phyloP scores from a whole-genome alignment of 2,329 filamentous ascomycete species.

The Epichloe uncinata region DNA sequence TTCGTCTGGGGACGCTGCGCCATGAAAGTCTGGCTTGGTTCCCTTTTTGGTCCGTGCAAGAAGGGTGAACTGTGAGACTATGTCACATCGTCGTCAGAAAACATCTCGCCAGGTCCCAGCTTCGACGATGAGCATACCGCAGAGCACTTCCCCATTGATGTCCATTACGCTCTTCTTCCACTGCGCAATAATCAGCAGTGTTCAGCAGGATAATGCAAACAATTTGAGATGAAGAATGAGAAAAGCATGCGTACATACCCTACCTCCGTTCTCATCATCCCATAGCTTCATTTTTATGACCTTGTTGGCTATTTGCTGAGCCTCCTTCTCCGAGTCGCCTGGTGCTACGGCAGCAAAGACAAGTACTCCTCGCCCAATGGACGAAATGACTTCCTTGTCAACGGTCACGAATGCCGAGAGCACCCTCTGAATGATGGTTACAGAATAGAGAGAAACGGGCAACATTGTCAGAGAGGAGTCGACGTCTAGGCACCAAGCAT shows the following conservation, averaged over 20 bases:
- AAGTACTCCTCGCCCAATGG: slow-evolving; percentile 78
- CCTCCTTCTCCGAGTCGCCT: slow-evolving; percentile 81
- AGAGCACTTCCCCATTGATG: slow-evolving; percentile 84
- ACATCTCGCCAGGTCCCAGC: background rate
- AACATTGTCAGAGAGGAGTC: background rate
- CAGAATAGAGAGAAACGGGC: background rate
- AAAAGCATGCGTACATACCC: slow-evolving; percentile 31
- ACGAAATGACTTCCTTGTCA: slow-evolving; percentile 78
- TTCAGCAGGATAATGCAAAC: background rate
- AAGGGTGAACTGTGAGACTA: slow-evolving; percentile 94
- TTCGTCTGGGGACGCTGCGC: slow-evolving; percentile 63
- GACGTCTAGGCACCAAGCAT: background rate
- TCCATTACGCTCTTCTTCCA: slow-evolving; percentile 89
- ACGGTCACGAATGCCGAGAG: slow-evolving; percentile 93
- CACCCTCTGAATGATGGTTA: slow-evolving; percentile 86
- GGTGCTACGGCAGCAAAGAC: slow-evolving; percentile 87
- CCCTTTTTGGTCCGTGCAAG: slow-evolving; percentile 90
- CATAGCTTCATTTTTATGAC: slow-evolving; percentile 83
- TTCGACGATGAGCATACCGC: slow-evolving; percentile 42
- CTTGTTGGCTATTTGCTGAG: slow-evolving; percentile 69
- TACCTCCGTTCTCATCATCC: slow-evolving; percentile 64
- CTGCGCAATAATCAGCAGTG: slow-evolving; percentile 27
- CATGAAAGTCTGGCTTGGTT: slow-evolving; percentile 89
- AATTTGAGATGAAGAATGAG: background rate
- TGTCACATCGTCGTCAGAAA: background rate